Evolutionary conservation across 1,139 yeast species (phyloP), one percentile per base, ranked within the genome.

Genomic region (Kazachstania sp.): DNA sequence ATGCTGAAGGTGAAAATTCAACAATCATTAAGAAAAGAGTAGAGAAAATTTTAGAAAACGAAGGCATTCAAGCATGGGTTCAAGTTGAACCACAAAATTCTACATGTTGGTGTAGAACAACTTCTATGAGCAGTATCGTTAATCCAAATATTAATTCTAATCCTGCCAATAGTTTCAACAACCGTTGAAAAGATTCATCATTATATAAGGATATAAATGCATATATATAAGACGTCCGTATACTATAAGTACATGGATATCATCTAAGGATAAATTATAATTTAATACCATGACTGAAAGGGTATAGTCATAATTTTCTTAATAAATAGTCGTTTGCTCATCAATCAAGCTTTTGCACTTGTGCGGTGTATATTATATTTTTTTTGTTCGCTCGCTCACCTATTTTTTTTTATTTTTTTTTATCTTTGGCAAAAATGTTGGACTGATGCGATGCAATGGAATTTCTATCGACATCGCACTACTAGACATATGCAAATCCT

Each of bases 1-100:
- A 81, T 41, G 70, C 72, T 45, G 74, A 81, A 26, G 88, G 86
- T 2, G 90, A 84, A 53, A 83, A 81, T 60, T 72, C 79, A 11
- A 71, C 79, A 1, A 74, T 72, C 44, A 77, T 85, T 41, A 78
- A 83, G 55, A 75, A 73, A 51, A 75, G 81, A 58, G 82, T 83
- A n/a, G 81, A 77, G 49, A 72, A 70, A 49, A 67, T 71, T 28
- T 62, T 66, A 42, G 71, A 69, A 39, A 61, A 61, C 38, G 56
- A 60, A 36, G 61, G 64, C 13, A 71, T 79, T 30, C 74, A 73
- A 19, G 81, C 73, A 9, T 72, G 78, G 72, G 70, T 81, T 29
- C 86, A 81, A 58, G 74, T 80, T 47, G 86, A 81, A 56, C 74
- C 72, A 51, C 81, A 75, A 47, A 71, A 67, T 51, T 81, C 80